Percentiles rank a stretch among this genome's conserved stretches.
These are phyloP conservation scores for Pouteria glomerata DNA, from an alignment of 148 eudicot species.

Conservation along the genomic window DNA sequence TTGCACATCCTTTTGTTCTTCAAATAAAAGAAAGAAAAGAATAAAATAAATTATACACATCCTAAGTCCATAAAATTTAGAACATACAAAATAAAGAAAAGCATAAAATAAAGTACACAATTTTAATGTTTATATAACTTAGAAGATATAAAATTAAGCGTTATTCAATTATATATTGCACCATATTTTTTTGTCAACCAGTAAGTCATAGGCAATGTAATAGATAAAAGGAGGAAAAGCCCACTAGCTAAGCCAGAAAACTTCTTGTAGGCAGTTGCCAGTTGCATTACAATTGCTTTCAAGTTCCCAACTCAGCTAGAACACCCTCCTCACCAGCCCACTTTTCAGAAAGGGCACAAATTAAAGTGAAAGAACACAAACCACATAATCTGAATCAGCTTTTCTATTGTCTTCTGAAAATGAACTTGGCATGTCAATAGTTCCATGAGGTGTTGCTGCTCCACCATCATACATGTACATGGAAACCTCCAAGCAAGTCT, in stretches of 20 bases:
- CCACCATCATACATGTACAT: constrained; percentile 57
- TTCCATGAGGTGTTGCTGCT: constrained; percentile 33
- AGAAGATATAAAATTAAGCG: no score
- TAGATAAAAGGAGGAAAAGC: no score
- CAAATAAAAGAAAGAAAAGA: neutral
- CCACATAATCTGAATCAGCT: constrained; percentile 42
- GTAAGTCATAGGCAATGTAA: no score
- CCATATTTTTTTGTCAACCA: no score
- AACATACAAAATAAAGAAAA: no score
- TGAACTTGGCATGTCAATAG: constrained; percentile 29
- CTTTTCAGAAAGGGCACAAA: neutral
- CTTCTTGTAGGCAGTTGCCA: no score
- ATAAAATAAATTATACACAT: no score
- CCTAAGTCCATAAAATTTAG: no score
- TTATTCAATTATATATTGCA: no score
- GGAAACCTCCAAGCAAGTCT: constrained; percentile 80
- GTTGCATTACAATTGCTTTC: neutral
- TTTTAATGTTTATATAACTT: no score
- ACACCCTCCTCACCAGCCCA: neutral
- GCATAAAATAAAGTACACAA: no score
- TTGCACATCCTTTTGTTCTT: neutral
- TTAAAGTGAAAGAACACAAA: constrained; percentile 24
- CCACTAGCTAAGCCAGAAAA: no score
- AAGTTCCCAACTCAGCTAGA: constrained; percentile 10
- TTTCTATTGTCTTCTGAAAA: constrained; percentile 42